Percentiles rank a stretch among this genome's conserved stretches.
Evolutionary conservation across 2,329 filamentous ascomycete genomes (phyloP).

Genomic region (Alternaria sp.): DNA sequence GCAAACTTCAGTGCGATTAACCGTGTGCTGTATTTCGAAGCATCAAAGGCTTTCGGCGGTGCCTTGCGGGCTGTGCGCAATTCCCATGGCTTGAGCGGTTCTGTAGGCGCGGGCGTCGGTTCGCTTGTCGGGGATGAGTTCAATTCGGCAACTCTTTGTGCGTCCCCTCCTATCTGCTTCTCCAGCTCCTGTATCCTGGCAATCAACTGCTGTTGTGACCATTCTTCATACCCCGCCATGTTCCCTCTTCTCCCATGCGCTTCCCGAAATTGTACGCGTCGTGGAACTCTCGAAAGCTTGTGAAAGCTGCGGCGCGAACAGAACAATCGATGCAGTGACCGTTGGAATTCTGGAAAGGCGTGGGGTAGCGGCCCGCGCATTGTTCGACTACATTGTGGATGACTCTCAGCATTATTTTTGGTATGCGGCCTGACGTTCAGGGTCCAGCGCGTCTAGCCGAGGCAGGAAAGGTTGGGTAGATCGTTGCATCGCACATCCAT

Average conservation of each 20-base stretch:
- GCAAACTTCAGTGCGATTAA: conserved; percentile 92
- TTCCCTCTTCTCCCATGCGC: conserved; percentile 19
- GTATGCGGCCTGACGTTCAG: conserved; percentile 36
- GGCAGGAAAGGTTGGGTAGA: conserved; percentile 2
- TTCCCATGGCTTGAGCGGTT: conserved; percentile 17
- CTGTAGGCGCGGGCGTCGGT: neutral
- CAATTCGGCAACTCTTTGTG: neutral
- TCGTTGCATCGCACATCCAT: neutral
- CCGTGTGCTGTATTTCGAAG: conserved; percentile 81
- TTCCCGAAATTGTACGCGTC: conserved; percentile 31
- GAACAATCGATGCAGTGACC: conserved; percentile 39
- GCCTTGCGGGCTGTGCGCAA: conserved; percentile 46
- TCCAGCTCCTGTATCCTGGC: conserved; percentile 46
- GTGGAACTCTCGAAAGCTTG: conserved; percentile 45
- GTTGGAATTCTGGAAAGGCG: conserved; percentile 40
- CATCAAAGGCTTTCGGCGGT: conserved; percentile 71
- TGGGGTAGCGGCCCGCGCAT: conserved; percentile 41
- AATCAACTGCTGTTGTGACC: conserved; percentile 48
- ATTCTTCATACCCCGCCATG: conserved; percentile 44
- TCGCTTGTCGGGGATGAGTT: conserved; percentile 4
- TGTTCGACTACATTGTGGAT: conserved; percentile 25
- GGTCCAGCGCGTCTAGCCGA: conserved; percentile 27
- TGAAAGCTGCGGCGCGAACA: conserved; percentile 42
- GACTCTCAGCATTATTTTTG: conserved; percentile 38
- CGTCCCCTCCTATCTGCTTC: conserved; percentile 19